Evolutionary conservation across 169 alveolate genomes (phyloP).

Genomic region (Plasmodium fragile): DNA sequence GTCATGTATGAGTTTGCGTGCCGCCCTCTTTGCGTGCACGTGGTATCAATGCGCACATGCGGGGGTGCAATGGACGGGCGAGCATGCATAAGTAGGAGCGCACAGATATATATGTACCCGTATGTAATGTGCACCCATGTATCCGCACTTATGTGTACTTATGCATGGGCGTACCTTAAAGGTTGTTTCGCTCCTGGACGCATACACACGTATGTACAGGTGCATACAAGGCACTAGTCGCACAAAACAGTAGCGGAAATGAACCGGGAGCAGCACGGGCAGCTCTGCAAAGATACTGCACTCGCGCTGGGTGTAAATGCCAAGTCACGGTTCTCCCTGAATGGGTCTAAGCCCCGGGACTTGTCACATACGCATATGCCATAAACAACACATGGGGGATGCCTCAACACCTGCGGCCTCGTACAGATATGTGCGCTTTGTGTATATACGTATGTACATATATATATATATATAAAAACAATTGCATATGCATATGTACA

Average conservation of each 20-base stretch:
- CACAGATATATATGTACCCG: not conserved
- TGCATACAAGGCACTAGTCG: not conserved
- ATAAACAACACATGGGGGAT: not conserved
- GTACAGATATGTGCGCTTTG: not conserved
- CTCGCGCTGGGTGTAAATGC: not conserved
- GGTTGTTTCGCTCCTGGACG: not conserved
- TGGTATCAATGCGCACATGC: not conserved
- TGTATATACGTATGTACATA: not conserved
- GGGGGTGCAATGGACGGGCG: not conserved
- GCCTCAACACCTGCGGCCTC: not conserved
- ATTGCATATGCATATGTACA: not conserved
- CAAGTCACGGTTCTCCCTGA: not conserved
- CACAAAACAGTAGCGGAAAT: not conserved
- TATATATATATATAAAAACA: not conserved
- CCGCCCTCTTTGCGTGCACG: slow-evolving; percentile 3
- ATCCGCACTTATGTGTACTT: not conserved
- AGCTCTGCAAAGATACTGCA: not conserved
- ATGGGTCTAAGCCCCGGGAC: not conserved
- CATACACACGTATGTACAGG: slow-evolving; percentile 1
- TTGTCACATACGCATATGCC: not conserved
- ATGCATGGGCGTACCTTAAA: not conserved
- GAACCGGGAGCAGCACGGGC: not conserved
- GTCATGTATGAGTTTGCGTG: not conserved
- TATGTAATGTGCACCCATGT: not conserved
- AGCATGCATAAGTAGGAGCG: not conserved